A percentile compares a stretch with the other conserved stretches of the same genome.
These are phyloP conservation scores for Botrytis porri DNA, from an alignment of 2,329 filamentous ascomycete genomes.

Conservation along the genomic window DNA sequence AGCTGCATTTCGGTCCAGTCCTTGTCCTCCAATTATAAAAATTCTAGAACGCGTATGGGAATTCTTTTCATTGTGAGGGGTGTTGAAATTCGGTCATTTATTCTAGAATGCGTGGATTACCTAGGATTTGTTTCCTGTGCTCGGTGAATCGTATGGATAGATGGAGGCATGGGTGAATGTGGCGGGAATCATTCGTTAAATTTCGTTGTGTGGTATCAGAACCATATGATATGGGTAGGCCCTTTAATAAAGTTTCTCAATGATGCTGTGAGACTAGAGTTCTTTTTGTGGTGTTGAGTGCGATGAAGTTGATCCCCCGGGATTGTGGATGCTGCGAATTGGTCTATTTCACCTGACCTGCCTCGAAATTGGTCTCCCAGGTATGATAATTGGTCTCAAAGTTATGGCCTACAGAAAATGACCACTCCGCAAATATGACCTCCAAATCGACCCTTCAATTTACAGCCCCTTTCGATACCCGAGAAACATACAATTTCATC, in stretches of 20 bases:
- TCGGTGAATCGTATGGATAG: not conserved
- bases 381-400: not conserved
- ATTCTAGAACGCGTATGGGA: not conserved
- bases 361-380: not conserved
- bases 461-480: not conserved
- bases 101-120: not conserved
- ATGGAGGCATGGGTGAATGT: not conserved
- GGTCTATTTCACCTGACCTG: not conserved
- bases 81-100: not conserved
- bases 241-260: not conserved
- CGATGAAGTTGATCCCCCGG: not conserved
- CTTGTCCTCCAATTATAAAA: not conserved
- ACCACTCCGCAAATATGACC: too few relatives aligned
- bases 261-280: not conserved
- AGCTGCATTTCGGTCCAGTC: conserved; percentile 7
- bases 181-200: not conserved
- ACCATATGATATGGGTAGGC: not conserved
- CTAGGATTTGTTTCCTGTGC: not conserved
- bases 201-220: not conserved
- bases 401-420: not conserved
- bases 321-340: not conserved
- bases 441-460: not conserved
- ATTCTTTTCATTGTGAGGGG: not conserved
- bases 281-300: not conserved
- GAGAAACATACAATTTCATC: not conserved